phyloP scores from a whole-genome alignment of 2,329 filamentous ascomycete species.

The Lecanicillium sp. region DNA sequence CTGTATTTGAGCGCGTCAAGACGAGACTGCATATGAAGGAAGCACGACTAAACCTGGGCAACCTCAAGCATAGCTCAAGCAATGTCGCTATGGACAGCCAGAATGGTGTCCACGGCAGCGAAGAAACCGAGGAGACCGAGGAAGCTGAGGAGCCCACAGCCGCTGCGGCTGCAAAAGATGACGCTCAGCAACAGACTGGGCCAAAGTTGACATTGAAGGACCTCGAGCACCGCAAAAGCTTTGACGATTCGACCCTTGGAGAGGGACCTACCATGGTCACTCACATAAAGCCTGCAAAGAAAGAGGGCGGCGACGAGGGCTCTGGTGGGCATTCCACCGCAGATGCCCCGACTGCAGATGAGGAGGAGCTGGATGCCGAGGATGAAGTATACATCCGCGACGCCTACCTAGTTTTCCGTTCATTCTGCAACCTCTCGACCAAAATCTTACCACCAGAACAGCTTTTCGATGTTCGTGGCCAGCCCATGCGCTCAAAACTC shows the following conservation, averaged over 20 bases:
- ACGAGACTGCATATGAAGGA: slow-evolving; percentile 81
- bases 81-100: slow-evolving; percentile 41
- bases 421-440: slow-evolving; percentile 94
- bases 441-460: slow-evolving; percentile 86
- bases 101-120: slow-evolving; percentile 27
- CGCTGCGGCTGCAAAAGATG: slow-evolving; percentile 17
- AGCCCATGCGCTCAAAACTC: slow-evolving; percentile 95
- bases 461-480: slow-evolving; percentile 83
- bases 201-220: slow-evolving; percentile 59
- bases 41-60: slow-evolving; percentile 52
- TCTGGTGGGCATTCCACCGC: slow-evolving; percentile 25
- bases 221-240: slow-evolving; percentile 59
- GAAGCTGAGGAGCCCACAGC: slow-evolving; percentile 18
- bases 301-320: slow-evolving; percentile 17
- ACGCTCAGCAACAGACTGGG: slow-evolving; percentile 23
- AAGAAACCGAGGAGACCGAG: slow-evolving; percentile 24
- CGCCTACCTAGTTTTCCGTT: slow-evolving; percentile 92
- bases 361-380: slow-evolving; percentile 59
- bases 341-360: slow-evolving; percentile 47
- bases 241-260: slow-evolving; percentile 58
- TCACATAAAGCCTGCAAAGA: slow-evolving; percentile 43
- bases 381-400: slow-evolving; percentile 97
- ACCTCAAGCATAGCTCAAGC: slow-evolving; percentile 44
- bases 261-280: slow-evolving; percentile 62
- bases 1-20: slow-evolving; percentile 93